Conservation (phyloP, 108 stramenopile species). For the Phaeodactylum tricornutum region DNA sequence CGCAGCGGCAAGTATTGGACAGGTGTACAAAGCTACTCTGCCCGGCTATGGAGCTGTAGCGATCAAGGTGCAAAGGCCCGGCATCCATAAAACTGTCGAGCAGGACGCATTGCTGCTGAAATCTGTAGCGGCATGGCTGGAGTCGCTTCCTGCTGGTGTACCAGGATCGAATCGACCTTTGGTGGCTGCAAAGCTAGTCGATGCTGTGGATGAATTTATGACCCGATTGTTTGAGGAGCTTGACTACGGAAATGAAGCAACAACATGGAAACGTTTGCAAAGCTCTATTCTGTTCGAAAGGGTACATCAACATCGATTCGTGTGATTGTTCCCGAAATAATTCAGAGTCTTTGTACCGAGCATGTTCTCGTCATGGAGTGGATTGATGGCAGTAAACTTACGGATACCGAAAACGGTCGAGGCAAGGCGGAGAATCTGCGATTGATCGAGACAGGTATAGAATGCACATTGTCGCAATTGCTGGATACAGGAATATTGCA, state of each 20-base stretch:
- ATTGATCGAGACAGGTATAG: conserved; percentile 52
- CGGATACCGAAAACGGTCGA: conserved; percentile 17
- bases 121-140: conserved; percentile 27
- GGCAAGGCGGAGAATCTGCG: conserved; percentile 38
- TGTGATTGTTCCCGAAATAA: conserved; percentile 77
- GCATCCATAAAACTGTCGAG: conserved; percentile 36
- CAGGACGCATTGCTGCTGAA: conserved; percentile 34
- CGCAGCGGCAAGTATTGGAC: conserved; percentile 36
- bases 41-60: conserved; percentile 45
- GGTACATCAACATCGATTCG: conserved; percentile 55
- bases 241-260: conserved; percentile 89
- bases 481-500: conserved; percentile 59
- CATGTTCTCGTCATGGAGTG: conserved; percentile 91
- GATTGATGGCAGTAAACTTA: conserved; percentile 72
- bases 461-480: conserved; percentile 66
- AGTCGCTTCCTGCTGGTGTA: conserved; percentile 35
- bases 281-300: conserved; percentile 52
- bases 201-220: conserved; percentile 66
- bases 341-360: conserved; percentile 63
- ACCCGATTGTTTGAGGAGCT: conserved; percentile 66
- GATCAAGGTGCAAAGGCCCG: conserved; percentile 61
- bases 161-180: conserved; percentile 7
- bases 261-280: conserved; percentile 50
- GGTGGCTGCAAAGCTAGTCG: conserved; percentile 35
- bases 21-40: conserved; percentile 36